A percentile compares a stretch with the other conserved stretches of the same genome.
Evolutionary conservation across 768 basidiomycete genomes (phyloP).

Genomic region (Lepiota venenata): DNA sequence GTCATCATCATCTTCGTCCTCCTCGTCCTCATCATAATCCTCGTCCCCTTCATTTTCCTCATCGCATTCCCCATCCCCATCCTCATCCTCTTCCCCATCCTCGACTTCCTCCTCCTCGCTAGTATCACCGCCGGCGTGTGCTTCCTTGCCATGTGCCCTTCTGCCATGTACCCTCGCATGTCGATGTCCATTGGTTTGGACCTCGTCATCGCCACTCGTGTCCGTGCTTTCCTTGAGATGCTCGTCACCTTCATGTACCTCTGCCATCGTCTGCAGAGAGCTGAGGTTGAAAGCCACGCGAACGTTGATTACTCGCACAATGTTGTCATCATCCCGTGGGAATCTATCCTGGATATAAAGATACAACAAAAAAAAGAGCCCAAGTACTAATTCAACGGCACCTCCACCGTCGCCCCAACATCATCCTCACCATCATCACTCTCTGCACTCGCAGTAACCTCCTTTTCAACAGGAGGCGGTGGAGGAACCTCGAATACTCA

Average conservation of each 20-base stretch:
- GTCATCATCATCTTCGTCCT: conserved; percentile 58
- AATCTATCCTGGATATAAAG: not conserved
- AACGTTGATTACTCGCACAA: not conserved
- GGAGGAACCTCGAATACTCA: conserved; percentile 75
- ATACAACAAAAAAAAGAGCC: too few relatives aligned
- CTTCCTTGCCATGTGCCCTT: not conserved
- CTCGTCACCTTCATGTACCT: not conserved
- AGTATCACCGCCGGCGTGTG: not conserved
- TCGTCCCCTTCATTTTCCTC: conserved; percentile 25
- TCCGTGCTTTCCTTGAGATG: conserved; percentile 14
- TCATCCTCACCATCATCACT: conserved; percentile 65
- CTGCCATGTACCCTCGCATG: not conserved
- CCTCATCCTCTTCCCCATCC: conserved; percentile 23
- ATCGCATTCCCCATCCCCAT: conserved; percentile 22
- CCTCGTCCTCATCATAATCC: conserved; percentile 45
- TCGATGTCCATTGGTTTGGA: not conserved
- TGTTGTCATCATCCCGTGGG: conserved; percentile 5
- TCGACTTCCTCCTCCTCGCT: conserved; percentile 18
- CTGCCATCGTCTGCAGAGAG: conserved; percentile 10
- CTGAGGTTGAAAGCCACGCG: too few relatives aligned
- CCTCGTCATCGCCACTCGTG: conserved; percentile 11
- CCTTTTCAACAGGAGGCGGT: conserved; percentile 78
- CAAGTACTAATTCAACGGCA: conserved; percentile 49
- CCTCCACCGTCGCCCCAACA: conserved; percentile 76
- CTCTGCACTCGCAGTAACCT: conserved; percentile 34